These are phyloP conservation scores for Psilocybe azurescens DNA, from an alignment of 768 basidiomycete species.

Conservation along the genomic window DNA sequence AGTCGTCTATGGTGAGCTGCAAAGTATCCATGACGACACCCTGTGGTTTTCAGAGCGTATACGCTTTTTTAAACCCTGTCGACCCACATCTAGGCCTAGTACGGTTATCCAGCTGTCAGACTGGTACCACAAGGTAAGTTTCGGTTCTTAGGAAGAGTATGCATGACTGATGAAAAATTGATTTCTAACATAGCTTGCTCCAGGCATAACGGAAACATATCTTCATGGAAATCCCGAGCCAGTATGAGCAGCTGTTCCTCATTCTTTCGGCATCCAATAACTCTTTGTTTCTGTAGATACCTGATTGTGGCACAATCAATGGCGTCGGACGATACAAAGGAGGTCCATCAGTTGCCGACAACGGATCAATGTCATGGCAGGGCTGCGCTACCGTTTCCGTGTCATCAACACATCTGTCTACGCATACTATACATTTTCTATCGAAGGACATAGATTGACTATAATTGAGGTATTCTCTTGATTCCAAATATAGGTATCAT, in stretches of 20 bases:
- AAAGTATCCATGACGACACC: too few relatives aligned
- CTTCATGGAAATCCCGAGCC: constrained; percentile 24
- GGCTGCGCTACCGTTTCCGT: constrained; percentile 56
- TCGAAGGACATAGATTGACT: constrained; percentile 42
- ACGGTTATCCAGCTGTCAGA: constrained; percentile 29
- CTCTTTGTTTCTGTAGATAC: constrained; percentile 9
- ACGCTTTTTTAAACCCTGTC: constrained; percentile 15
- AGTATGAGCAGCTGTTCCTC: constrained; percentile 3
- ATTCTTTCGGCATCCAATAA: too few relatives aligned
- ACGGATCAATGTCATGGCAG: constrained; percentile 44
- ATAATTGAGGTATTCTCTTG: constrained; percentile 39
- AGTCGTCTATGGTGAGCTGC: constrained; percentile 31
- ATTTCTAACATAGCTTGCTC: constrained; percentile 7
- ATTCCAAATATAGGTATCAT: background rate
- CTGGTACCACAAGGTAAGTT: constrained; percentile 25
- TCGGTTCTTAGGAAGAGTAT: background rate
- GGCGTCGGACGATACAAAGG: constrained; percentile 49
- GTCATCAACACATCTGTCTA: constrained; percentile 55
- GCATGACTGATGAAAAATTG: too few relatives aligned
- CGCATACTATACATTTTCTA: constrained; percentile 44
- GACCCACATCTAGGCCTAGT: constrained; percentile 22
- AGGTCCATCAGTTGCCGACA: constrained; percentile 44
- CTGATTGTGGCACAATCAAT: constrained; percentile 40
- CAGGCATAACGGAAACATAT: constrained; percentile 19
- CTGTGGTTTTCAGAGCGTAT: background rate